phyloP scores from a whole-genome alignment of 331 rosid species.

The Acacia concinna region DNA sequence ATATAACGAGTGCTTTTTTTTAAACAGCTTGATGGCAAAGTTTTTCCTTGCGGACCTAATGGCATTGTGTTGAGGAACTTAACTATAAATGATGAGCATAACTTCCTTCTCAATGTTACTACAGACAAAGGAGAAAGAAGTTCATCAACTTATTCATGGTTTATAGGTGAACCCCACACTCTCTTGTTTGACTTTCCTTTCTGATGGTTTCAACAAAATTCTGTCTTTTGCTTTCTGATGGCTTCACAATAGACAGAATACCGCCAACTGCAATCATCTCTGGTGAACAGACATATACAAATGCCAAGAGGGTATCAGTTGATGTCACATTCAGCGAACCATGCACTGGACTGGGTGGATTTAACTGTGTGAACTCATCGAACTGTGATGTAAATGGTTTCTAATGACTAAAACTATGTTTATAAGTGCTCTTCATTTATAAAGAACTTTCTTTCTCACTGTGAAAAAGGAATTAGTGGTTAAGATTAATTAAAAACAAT shows the following conservation, averaged over 20 bases:
- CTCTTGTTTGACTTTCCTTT: background rate
- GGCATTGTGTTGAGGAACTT: constrained; percentile 44
- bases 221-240: constrained; percentile 5
- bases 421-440: too few species aligned
- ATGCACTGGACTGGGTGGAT: constrained; percentile 58
- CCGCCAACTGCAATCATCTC: constrained; percentile 63
- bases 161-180: constrained; percentile 48
- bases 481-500: too few species aligned
- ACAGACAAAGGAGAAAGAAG: constrained; percentile 48
- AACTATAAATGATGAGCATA: constrained; percentile 45
- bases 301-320: constrained; percentile 44
- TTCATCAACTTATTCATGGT: constrained; percentile 66
- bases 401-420: background rate
- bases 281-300: constrained; percentile 45
- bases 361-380: constrained; percentile 57
- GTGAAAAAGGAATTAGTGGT: too few species aligned
- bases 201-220: constrained; percentile 21
- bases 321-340: constrained; percentile 56
- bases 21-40: constrained; percentile 59
- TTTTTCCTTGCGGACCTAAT: constrained; percentile 44
- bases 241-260: constrained; percentile 46
- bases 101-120: constrained; percentile 50
- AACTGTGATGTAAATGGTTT: constrained; percentile 59
- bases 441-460: too few species aligned
- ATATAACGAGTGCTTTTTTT: background rate